Evolutionary conservation across 2,329 filamentous ascomycete species (phyloP), one percentile per base, ranked within the genome.

Genomic region (Reticulascus tulasneorum): DNA sequence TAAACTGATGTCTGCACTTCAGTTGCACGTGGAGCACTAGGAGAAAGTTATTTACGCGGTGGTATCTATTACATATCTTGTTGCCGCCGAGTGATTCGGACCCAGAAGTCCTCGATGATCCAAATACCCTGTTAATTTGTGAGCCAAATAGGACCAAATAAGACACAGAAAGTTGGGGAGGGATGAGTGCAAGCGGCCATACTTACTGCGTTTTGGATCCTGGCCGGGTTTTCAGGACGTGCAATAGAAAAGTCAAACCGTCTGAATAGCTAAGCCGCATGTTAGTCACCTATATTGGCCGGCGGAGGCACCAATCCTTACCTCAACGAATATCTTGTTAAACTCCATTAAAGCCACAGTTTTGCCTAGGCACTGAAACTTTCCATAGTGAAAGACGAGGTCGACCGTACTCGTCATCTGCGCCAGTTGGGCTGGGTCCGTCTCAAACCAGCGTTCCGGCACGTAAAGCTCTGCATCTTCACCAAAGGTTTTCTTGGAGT

Each of bases 371-470:
- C 69, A 72, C 41, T 57, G 50, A 30, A 56, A 66, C 23, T 56
- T 58, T 4, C 69, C 67, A 17, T 53, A 53, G 5, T 62, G 62
- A 45, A 72, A 73, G 1, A 66, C 53, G 9, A 67, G 49, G 23
- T 70, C 67, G 21, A 62, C 48, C 0, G 58, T 63, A 17, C 50
- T 46, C 15, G 57, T 47, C 56, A 67, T 69, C 3, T 22, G 26
- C 7, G 48, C 51, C n/a, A 53, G 47, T 24, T 50, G 47, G 13
- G 54, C 54, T 2, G 55, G 50, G 4, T 51, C 46, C 4, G 40
- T 37, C 15, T 51, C 51, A 9, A 75, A 46, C 71, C 71, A 77
- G 6, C 73, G 55, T 32, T 72, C 70, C 0, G 72, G 70, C 3
- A 56, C 55, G 45, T 69, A 77, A 0, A 45, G 38, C 18, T 72